These are phyloP conservation scores for Marchantia paleacea DNA, from an alignment of 225 moss, liverwort and hornwort species.

Conservation along the genomic window DNA sequence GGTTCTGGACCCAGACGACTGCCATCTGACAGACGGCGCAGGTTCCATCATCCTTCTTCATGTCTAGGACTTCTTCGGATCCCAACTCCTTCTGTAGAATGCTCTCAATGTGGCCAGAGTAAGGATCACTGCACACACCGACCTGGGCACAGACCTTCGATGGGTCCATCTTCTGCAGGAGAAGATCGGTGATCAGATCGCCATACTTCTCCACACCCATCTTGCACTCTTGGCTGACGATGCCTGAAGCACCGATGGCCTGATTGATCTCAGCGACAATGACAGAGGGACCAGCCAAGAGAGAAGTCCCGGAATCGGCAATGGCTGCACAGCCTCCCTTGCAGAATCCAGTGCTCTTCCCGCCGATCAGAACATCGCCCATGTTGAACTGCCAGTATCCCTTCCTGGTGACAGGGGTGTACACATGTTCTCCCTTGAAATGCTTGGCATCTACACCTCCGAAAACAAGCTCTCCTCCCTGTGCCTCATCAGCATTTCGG, in stretches of 20 bases:
- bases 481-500: conserved; percentile 52
- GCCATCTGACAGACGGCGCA: conserved; percentile 90
- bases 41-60: conserved; percentile 35
- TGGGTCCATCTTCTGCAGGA: conserved; percentile 69
- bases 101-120: conserved; percentile 56
- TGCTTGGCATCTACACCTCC: conserved; percentile 81
- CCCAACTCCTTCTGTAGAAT: conserved; percentile 57
- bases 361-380: conserved; percentile 82
- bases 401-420: conserved; percentile 83
- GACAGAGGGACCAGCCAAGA: conserved; percentile 83
- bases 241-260: conserved; percentile 83
- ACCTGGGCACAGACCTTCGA: conserved; percentile 67
- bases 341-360: conserved; percentile 88
- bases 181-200: conserved; percentile 65
- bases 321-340: conserved; percentile 80
- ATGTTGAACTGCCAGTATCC: conserved; percentile 97
- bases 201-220: conserved; percentile 68
- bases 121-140: conserved; percentile 58
- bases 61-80: conserved; percentile 10
- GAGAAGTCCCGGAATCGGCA: conserved; percentile 88
- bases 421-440: conserved; percentile 71
- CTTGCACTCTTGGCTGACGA: conserved; percentile 82
- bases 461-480: conserved; percentile 90
- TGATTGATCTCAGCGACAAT: conserved; percentile 87
- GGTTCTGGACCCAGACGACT: conserved; percentile 86